Evolutionary conservation across 1,284 basidiomycete genomes (phyloP).

Genomic region (Inonotus obliquus): DNA sequence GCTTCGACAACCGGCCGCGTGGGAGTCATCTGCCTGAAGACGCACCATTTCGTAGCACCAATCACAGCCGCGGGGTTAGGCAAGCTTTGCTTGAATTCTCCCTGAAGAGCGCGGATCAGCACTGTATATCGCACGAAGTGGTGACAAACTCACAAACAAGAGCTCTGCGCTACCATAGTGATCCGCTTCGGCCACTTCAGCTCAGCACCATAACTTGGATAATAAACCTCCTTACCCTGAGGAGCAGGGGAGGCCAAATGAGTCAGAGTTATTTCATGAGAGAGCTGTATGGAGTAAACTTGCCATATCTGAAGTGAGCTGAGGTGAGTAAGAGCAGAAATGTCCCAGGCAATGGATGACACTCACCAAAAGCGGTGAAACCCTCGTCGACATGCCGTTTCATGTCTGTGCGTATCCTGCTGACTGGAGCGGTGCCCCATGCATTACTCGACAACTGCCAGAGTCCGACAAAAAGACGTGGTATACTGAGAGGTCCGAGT

Average conservation of each 20-base stretch:
- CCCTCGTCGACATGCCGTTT: conserved; percentile 55
- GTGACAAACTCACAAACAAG: conserved; percentile 53
- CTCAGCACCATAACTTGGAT: background rate
- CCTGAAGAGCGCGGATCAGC: conserved; percentile 36
- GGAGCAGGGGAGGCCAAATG: background rate
- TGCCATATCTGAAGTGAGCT: conserved; percentile 34
- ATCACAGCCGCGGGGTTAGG: conserved; percentile 42
- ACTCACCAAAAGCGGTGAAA: conserved; percentile 66
- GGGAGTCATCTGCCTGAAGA: conserved; percentile 54
- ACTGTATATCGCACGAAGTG: conserved; percentile 5
- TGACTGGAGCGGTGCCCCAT: conserved; percentile 69
- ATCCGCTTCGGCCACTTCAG: conserved; percentile 50
- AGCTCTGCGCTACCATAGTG: conserved; percentile 79
- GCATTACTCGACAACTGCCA: conserved; percentile 82
- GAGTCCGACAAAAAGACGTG: conserved; percentile 71
- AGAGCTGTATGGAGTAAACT: conserved; percentile 18
- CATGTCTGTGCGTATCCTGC: conserved; percentile 67
- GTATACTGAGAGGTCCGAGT: conserved; percentile 55
- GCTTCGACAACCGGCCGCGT: conserved; percentile 54
- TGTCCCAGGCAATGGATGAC: conserved; percentile 1
- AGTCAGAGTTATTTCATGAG: background rate
- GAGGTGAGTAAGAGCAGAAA: background rate
- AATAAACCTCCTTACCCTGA: conserved; percentile 6
- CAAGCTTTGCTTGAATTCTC: conserved; percentile 54
- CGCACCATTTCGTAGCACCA: conserved; percentile 80